A percentile compares a stretch with the other conserved stretches of the same genome.
Conservation (phyloP, 129 eudicot genomes). For the Flaveria brownii region DNA sequence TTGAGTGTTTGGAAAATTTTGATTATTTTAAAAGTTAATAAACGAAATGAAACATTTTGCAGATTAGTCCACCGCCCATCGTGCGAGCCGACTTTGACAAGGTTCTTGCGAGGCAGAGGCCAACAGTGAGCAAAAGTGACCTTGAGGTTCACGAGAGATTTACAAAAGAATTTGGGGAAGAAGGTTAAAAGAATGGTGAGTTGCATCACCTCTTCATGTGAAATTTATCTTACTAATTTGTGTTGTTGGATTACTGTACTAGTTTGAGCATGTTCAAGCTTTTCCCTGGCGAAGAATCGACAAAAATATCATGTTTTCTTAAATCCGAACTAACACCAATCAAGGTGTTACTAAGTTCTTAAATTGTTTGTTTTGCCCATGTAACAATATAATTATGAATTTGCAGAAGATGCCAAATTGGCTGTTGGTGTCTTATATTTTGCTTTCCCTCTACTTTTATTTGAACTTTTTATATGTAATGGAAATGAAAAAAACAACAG, state of each 20-base stretch:
- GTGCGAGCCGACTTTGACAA: conserved; percentile 77
- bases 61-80: conserved; percentile 97
- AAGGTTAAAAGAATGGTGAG: conserved; percentile 55
- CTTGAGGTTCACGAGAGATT: conserved; percentile 95
- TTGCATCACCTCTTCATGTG: conserved; percentile 24
- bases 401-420: background rate
- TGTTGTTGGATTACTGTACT: conserved; percentile 26
- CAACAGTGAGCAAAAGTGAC: conserved; percentile 96
- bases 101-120: conserved; percentile 88
- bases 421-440: background rate
- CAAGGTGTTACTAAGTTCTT: conserved; percentile 29
- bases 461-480: background rate
- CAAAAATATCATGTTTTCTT: conserved; percentile 20
- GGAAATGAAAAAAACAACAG: background rate
- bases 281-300: conserved; percentile 25
- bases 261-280: conserved; percentile 42
- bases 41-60: conserved; percentile 23
- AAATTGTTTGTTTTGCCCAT: conserved; percentile 2
- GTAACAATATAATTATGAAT: conserved; percentile 13
- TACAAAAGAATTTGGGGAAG: conserved; percentile 96
- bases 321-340: conserved; percentile 20
- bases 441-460: background rate
- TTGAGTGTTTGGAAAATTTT: conserved; percentile 5
- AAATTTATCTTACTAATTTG: conserved; percentile 22
- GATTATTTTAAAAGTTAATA: background rate